Conservation (phyloP, 805 yeast species). For the Candida easanensis region DNA sequence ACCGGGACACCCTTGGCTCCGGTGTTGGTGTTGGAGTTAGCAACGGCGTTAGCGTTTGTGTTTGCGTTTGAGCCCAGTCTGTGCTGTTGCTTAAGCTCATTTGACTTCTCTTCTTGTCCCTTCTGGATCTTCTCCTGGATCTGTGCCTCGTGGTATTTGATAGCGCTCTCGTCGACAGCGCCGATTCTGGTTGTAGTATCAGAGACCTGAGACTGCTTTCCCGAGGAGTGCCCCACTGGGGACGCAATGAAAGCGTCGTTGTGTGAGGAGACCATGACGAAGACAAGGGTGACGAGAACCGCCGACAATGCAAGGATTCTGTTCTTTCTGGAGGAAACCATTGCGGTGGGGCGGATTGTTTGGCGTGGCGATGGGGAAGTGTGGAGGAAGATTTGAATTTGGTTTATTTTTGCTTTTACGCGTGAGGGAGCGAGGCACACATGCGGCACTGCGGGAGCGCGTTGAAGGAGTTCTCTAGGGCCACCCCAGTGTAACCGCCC, state of each 20-base stretch:
- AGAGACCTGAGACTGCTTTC: constrained; percentile 4
- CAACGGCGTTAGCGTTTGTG: neutral
- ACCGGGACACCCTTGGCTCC: neutral
- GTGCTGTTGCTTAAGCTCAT: constrained; percentile 4
- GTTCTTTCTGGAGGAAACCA: constrained; percentile 32
- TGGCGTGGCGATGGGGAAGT: too few relatives aligned
- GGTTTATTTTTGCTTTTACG: too few relatives aligned
- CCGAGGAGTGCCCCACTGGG: neutral
- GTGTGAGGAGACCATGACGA: constrained; percentile 34
- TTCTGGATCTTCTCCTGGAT: constrained; percentile 18
- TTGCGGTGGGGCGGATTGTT: neutral
- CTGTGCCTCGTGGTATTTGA: constrained; percentile 35
- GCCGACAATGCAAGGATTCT: constrained; percentile 42
- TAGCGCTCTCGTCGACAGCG: constrained; percentile 39
- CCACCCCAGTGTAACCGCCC: too few relatives aligned
- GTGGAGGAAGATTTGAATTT: too few relatives aligned
- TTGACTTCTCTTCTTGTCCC: constrained; percentile 14
- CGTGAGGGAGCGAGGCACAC: too few relatives aligned
- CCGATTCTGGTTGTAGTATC: constrained; percentile 28
- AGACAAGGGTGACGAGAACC: constrained; percentile 34
- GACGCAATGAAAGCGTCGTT: constrained; percentile 7
- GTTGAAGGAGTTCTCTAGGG: too few relatives aligned
- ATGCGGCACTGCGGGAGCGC: too few relatives aligned
- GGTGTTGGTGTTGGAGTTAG: neutral
- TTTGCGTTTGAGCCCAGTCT: neutral